These are phyloP conservation scores for Oryza glaberrima DNA, from an alignment of 176 grass and related monocot species.

Conservation along the genomic window DNA sequence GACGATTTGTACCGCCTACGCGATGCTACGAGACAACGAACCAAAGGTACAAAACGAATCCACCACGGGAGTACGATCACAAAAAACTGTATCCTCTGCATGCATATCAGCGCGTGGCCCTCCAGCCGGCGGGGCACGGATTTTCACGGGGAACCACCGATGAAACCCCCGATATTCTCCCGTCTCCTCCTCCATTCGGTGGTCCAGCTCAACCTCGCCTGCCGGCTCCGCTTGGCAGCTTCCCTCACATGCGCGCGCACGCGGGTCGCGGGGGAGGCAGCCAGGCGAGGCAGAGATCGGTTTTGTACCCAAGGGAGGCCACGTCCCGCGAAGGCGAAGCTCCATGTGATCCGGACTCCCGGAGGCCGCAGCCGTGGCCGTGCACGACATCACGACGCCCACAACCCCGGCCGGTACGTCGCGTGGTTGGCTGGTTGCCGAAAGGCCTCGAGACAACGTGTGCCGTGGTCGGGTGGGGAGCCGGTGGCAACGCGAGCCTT, in stretches of 20 bases:
- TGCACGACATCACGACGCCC: background rate
- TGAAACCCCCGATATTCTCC: constrained; percentile 17
- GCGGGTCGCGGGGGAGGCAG: background rate
- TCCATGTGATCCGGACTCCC: constrained; percentile 5
- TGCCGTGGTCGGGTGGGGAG: background rate
- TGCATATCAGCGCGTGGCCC: background rate
- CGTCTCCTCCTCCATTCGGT: background rate
- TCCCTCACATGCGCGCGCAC: constrained; percentile 39
- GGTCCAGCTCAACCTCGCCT: background rate
- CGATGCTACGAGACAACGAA: background rate
- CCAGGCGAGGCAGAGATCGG: background rate
- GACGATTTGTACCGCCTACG: background rate
- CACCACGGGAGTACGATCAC: background rate
- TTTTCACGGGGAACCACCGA: constrained; percentile 9
- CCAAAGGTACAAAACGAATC: background rate
- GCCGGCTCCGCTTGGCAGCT: constrained; percentile 22
- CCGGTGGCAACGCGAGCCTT: background rate
- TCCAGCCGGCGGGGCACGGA: background rate
- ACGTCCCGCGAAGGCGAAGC: background rate
- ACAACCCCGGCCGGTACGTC: background rate
- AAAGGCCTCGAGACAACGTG: constrained; percentile 1
- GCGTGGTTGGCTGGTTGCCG: background rate
- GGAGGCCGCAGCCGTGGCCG: background rate
- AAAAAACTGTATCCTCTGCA: background rate
- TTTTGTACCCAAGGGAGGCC: background rate